A percentile compares a stretch with the other conserved stretches of the same genome.
phyloP scores from a whole-genome alignment of 495 filamentous ascomycete species.

The Daldinia decipiens region DNA sequence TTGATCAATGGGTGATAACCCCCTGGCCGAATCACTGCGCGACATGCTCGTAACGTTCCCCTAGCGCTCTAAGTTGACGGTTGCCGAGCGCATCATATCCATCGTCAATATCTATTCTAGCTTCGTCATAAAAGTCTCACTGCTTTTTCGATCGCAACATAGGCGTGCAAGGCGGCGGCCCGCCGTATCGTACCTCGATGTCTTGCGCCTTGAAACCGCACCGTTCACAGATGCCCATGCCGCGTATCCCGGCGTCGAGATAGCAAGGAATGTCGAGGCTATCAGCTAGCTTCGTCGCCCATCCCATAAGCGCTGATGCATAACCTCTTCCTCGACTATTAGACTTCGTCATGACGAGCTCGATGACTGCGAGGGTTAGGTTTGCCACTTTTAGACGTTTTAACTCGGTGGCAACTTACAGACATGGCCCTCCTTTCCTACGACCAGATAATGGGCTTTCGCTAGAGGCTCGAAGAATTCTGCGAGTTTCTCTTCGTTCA shows the following conservation, averaged over 20 bases:
- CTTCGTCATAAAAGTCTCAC: neutral
- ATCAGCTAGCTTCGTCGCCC: slow-evolving; percentile 43
- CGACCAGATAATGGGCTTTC: slow-evolving; percentile 38
- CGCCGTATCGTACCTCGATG: slow-evolving; percentile 39
- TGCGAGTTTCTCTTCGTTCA: slow-evolving; percentile 39
- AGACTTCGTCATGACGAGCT: slow-evolving; percentile 44
- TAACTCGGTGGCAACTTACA: slow-evolving; percentile 31
- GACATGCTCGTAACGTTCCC: neutral
- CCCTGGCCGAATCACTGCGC: neutral
- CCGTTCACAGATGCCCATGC: slow-evolving; percentile 45
- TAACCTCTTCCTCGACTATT: slow-evolving; percentile 40
- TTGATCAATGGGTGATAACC: slow-evolving; percentile 4
- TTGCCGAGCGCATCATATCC: neutral
- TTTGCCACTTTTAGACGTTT: neutral
- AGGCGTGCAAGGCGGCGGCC: slow-evolving; percentile 44
- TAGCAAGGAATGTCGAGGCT: slow-evolving; percentile 42
- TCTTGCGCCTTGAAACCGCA: slow-evolving; percentile 44
- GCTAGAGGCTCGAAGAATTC: slow-evolving; percentile 44
- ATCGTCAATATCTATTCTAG: slow-evolving; percentile 5
- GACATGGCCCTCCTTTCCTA: slow-evolving; percentile 44
- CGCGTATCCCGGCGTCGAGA: slow-evolving; percentile 44
- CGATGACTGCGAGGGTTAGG: slow-evolving; percentile 29
- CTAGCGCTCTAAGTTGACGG: neutral
- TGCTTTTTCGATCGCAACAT: slow-evolving; percentile 41
- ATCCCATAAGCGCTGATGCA: slow-evolving; percentile 42